Evolutionary conservation across 2,329 filamentous ascomycete genomes (phyloP).

Genomic region (Bipolaris sorokiniana): DNA sequence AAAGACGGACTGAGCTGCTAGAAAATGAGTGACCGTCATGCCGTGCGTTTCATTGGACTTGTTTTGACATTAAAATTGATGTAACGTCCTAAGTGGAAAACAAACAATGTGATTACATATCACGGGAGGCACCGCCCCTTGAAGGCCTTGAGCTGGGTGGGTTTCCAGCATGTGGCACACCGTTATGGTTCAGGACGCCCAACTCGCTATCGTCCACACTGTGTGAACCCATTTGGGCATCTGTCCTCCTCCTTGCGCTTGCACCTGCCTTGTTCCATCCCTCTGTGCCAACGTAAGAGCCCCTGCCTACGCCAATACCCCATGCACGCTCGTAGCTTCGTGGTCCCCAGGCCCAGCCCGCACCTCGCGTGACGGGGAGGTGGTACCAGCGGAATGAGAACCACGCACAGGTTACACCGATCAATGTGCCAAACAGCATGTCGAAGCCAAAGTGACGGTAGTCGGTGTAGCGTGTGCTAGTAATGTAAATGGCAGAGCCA

Average conservation of each 20-base stretch:
- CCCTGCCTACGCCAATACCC: slow-evolving; percentile 71
- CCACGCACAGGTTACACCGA: slow-evolving; percentile 74
- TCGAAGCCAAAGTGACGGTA: slow-evolving; percentile 94
- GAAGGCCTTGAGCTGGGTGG: background rate
- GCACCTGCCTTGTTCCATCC: slow-evolving; percentile 47
- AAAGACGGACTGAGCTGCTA: too few relatives aligned
- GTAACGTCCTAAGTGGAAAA: background rate
- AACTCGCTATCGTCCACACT: slow-evolving; percentile 13
- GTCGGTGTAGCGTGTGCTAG: slow-evolving; percentile 85
- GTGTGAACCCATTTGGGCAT: slow-evolving; percentile 8
- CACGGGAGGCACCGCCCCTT: background rate
- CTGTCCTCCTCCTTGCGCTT: slow-evolving; percentile 9
- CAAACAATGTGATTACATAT: background rate
- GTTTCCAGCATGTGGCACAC: slow-evolving; percentile 9
- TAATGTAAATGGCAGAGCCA: slow-evolving; percentile 77
- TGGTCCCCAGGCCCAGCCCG: slow-evolving; percentile 89
- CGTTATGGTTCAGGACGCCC: slow-evolving; percentile 10
- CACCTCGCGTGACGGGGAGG: slow-evolving; percentile 75
- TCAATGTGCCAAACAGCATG: slow-evolving; percentile 80
- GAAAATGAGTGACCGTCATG: too few relatives aligned
- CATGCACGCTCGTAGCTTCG: slow-evolving; percentile 76
- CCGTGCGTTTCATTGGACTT: too few relatives aligned
- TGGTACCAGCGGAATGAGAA: slow-evolving; percentile 88
- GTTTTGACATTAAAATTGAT: too few relatives aligned
- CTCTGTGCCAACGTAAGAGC: slow-evolving; percentile 56